phyloP scores from a whole-genome alignment of 441 rosid genomes.

The California macrophylla region DNA sequence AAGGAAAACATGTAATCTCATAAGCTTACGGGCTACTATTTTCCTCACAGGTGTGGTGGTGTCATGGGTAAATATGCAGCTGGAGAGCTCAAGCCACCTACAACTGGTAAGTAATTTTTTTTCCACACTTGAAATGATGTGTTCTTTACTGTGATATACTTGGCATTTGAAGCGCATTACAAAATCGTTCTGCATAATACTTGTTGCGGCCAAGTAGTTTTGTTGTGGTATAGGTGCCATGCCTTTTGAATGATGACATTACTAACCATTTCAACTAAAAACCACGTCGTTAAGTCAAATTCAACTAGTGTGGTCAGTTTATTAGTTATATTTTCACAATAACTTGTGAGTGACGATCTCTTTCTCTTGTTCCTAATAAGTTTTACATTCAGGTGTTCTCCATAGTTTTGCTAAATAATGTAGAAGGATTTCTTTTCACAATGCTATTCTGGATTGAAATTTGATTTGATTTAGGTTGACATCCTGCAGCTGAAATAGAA shows the following conservation, averaged over 20 bases:
- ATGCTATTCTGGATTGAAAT: background rate
- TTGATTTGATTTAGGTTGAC: background rate
- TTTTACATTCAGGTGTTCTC: background rate
- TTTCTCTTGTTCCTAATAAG: too few relatives aligned
- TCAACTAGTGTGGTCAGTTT: background rate
- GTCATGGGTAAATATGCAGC: conserved; percentile 97
- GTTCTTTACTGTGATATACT: background rate
- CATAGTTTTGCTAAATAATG: background rate
- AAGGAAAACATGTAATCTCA: background rate
- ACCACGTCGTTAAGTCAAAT: background rate
- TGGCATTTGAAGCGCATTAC: background rate
- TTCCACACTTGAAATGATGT: background rate
- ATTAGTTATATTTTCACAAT: background rate
- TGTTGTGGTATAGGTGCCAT: too few relatives aligned
- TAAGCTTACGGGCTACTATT: conserved; percentile 2
- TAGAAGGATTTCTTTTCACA: background rate
- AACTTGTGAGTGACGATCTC: background rate
- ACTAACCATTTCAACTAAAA: background rate
- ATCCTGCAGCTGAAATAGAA: background rate
- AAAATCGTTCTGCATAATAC: background rate
- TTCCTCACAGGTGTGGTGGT: conserved; percentile 81
- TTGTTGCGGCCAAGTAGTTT: background rate
- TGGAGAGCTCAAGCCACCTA: conserved; percentile 97
- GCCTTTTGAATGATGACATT: background rate
- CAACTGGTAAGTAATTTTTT: conserved; percentile 46